These are phyloP conservation scores for Coelastrella sp. DNA, from an alignment of 139 green algal genomes.

Conservation along the genomic window DNA sequence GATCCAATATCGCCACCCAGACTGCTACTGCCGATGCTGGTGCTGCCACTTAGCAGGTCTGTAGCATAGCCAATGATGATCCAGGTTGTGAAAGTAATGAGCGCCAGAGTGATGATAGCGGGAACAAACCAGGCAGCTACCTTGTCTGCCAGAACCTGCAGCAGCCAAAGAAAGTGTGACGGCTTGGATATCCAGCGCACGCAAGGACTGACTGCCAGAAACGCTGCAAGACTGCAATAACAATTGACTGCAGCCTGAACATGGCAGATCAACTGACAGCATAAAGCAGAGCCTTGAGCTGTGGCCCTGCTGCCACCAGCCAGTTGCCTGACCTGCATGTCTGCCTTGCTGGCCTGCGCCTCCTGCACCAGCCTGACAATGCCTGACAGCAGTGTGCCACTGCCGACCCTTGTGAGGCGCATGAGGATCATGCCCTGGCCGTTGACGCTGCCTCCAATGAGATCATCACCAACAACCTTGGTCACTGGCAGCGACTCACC, in stretches of 20 bases:
- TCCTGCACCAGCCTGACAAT: conserved; percentile 94
- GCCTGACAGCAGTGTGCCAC: conserved; percentile 80
- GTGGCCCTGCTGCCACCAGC: neutral
- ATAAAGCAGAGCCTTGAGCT: neutral
- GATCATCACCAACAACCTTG: conserved; percentile 53
- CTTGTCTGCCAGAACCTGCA: conserved; percentile 82
- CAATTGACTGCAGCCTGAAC: too few species aligned
- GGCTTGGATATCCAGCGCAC: too few species aligned
- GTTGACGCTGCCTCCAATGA: conserved; percentile 96
- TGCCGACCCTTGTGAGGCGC: conserved; percentile 71
- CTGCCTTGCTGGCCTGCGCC: conserved; percentile 95
- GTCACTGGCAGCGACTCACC: conserved; percentile 75
- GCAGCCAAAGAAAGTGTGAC: neutral
- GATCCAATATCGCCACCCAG: neutral
- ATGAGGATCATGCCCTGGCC: conserved; percentile 63
- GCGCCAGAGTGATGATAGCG: conserved; percentile 70
- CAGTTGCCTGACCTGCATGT: conserved; percentile 79
- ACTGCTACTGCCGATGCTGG: neutral
- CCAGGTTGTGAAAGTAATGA: conserved; percentile 44
- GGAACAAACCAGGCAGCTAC: conserved; percentile 92
- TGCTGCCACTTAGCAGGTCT: neutral
- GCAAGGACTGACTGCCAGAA: too few species aligned
- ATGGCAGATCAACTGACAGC: neutral
- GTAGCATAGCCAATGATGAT: conserved; percentile 22
- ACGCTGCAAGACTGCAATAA: too few species aligned